A percentile compares a stretch with the other conserved stretches of the same genome.
Evolutionary conservation across 225 moss, liverwort and hornwort species (phyloP).

Genomic region (Climacium dendroides): DNA sequence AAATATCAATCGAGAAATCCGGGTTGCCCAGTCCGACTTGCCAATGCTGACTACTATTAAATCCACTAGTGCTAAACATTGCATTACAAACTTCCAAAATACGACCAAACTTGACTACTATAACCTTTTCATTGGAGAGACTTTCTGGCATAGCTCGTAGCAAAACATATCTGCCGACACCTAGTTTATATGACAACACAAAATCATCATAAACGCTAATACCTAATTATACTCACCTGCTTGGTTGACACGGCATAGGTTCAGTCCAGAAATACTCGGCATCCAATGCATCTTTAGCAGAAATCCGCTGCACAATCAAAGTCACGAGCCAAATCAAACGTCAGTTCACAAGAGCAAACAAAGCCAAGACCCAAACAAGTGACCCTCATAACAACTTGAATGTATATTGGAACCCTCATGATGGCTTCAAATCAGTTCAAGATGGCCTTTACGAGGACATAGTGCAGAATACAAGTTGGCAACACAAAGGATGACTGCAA

Average conservation of each 20-base stretch:
- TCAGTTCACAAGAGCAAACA: neutral
- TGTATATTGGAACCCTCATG: neutral
- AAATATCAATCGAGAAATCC: neutral
- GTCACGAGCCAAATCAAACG: neutral
- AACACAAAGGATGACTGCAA: neutral
- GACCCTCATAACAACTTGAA: neutral
- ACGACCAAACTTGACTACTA: neutral
- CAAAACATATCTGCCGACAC: neutral
- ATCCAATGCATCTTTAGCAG: constrained; percentile 84
- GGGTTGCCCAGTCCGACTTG: neutral
- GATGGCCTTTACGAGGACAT: neutral
- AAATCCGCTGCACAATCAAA: constrained; percentile 54
- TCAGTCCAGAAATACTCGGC: constrained; percentile 95
- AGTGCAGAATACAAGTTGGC: neutral
- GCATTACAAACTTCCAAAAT: neutral
- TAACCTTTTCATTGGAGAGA: neutral
- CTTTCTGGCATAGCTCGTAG: neutral
- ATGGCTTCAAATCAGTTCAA: neutral
- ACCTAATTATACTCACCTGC: constrained; percentile 29
- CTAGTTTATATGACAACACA: neutral
- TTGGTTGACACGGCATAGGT: constrained; percentile 71
- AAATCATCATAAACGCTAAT: neutral
- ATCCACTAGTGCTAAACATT: neutral
- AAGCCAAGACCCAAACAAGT: neutral
- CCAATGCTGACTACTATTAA: neutral